Conservation (phyloP, 805 yeast species). For the Candida coquimbonensis region DNA sequence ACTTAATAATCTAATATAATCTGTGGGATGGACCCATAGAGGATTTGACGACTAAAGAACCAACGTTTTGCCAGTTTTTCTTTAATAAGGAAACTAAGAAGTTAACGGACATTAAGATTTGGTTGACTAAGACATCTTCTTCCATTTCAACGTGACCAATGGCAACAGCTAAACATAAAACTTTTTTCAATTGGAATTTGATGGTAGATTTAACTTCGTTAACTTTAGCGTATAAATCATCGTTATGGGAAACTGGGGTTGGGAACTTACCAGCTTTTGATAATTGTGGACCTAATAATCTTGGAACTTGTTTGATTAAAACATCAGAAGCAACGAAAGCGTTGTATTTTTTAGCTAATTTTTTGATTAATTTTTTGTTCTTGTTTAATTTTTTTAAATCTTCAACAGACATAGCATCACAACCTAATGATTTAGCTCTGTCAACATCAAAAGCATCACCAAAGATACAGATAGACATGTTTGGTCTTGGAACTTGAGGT, state of each 20-base stretch:
- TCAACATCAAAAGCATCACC: constrained; percentile 99
- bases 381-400: constrained; percentile 99
- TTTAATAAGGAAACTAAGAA: constrained; percentile 97
- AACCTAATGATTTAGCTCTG: constrained; percentile 99
- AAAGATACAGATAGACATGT: constrained; percentile 99
- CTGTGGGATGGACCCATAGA: constrained; percentile 99
- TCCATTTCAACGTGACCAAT: constrained; percentile 99
- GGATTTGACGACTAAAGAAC: constrained; percentile 97
- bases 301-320: constrained; percentile 99
- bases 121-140: constrained; percentile 92
- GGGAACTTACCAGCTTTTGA: constrained; percentile 99
- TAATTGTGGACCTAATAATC: constrained; percentile 99
- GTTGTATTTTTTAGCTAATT: constrained; percentile 99
- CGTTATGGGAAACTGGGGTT: constrained; percentile 99
- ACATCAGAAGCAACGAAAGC: constrained; percentile 99
- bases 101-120: constrained; percentile 97
- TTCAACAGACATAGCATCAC: constrained; percentile 99
- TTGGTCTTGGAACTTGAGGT: constrained; percentile 99
- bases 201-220: constrained; percentile 98
- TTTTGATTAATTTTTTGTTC: constrained; percentile 99
- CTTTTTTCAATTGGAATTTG: constrained; percentile 99
- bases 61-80: constrained; percentile 99
- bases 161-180: constrained; percentile 98
- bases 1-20: constrained; percentile 67
- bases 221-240: constrained; percentile 93